Evolutionary conservation across 169 alveolate species (phyloP).

Genomic region (Plasmodium knowlesi): DNA sequence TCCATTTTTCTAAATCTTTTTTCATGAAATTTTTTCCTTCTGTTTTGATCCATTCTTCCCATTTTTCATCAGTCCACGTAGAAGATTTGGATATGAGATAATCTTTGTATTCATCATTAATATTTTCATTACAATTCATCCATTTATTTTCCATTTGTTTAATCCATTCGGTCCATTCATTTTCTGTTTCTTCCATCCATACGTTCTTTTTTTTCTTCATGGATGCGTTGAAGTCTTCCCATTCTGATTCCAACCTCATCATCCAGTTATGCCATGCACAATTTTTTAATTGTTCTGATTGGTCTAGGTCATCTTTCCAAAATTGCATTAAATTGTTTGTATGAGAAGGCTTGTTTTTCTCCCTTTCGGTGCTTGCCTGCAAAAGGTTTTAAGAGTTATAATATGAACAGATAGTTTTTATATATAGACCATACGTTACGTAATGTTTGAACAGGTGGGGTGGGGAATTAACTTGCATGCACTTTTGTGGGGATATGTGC

Average conservation of each 20-base stretch:
- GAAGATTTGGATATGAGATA: not conserved
- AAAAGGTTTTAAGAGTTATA: not conserved
- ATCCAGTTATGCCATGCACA: constrained; percentile 8
- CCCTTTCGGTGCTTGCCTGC: not conserved
- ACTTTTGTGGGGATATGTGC: not conserved
- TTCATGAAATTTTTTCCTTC: not conserved
- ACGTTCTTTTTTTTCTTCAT: not conserved
- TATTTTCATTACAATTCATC: constrained; percentile 15
- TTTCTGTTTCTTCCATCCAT: constrained; percentile 8
- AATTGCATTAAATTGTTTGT: constrained; percentile 18
- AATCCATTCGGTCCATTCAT: constrained; percentile 1
- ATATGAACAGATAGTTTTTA: not conserved
- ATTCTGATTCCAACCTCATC: constrained; percentile 22
- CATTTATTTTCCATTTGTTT: constrained; percentile 12
- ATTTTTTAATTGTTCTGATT: constrained; percentile 3
- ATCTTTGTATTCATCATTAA: not conserved
- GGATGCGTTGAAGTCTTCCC: constrained; percentile 8
- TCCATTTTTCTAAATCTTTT: constrained; percentile 16
- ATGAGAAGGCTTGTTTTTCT: not conserved
- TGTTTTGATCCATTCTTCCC: constrained; percentile 14
- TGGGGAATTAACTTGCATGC: not conserved
- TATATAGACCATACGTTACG: not conserved
- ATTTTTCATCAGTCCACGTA: not conserved
- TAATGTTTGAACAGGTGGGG: not conserved
- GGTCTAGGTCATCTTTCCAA: constrained; percentile 2